These are phyloP conservation scores for Spergularia bocconei DNA, from an alignment of 148 eudicot genomes.

Conservation along the genomic window DNA sequence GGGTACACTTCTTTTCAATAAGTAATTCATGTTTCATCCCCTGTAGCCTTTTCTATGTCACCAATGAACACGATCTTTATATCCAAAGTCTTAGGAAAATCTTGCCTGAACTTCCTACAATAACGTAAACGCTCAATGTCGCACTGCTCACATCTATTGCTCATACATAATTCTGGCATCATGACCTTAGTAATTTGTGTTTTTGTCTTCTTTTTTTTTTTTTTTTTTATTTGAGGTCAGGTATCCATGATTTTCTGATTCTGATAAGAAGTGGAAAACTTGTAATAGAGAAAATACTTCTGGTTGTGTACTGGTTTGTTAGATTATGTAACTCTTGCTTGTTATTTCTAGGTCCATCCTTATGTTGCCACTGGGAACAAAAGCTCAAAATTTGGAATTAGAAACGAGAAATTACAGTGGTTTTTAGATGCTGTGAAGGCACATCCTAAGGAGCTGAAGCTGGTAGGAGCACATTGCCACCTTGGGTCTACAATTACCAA, in stretches of 20 bases:
- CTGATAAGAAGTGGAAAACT: not conserved
- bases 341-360: conserved; percentile 60
- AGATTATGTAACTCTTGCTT: not conserved
- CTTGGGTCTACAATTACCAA: conserved; percentile 94
- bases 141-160: too few relatives aligned
- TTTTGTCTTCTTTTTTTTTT: not conserved
- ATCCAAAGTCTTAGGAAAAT: too few relatives aligned
- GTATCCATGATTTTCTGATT: not conserved
- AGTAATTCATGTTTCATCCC: too few relatives aligned
- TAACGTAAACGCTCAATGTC: too few relatives aligned
- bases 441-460: conserved; percentile 77
- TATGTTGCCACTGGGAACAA: conserved; percentile 96
- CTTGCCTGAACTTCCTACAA: too few relatives aligned
- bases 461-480: conserved; percentile 95
- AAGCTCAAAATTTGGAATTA: conserved; percentile 87
- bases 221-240: not conserved
- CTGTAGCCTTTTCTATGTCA: too few relatives aligned
- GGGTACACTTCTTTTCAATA: too few relatives aligned
- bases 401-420: conserved; percentile 97
- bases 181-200: too few relatives aligned
- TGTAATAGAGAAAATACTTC: not conserved
- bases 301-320: conserved; percentile 1
- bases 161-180: too few relatives aligned
- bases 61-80: too few relatives aligned
- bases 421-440: conserved; percentile 95